Conservation (phyloP, 2,329 filamentous ascomycete species). For the Diaporthe humulicola region DNA sequence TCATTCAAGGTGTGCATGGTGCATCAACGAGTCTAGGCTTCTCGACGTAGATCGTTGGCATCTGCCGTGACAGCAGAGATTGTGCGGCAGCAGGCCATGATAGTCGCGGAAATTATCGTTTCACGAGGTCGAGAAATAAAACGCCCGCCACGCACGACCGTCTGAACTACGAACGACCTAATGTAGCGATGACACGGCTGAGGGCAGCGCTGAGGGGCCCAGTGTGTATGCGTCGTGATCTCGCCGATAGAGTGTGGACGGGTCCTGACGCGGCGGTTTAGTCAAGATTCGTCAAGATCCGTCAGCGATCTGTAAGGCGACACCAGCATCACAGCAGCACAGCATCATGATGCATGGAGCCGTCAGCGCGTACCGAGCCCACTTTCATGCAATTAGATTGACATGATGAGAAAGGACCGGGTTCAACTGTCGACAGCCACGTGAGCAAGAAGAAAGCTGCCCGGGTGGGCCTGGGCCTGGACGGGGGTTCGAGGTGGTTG, state of each 20-base stretch:
- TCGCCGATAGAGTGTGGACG: neutral
- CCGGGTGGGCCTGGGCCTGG: neutral
- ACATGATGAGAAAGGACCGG: slow-evolving; percentile 15
- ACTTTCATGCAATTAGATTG: slow-evolving; percentile 22
- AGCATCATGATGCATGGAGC: slow-evolving; percentile 16
- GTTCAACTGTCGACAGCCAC: slow-evolving; percentile 21
- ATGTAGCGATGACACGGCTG: slow-evolving; percentile 25
- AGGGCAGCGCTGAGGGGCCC: slow-evolving; percentile 24
- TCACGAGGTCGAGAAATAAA: slow-evolving; percentile 27
- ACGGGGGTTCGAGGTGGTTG: neutral
- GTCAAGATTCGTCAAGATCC: slow-evolving; percentile 18
- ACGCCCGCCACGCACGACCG: slow-evolving; percentile 15
- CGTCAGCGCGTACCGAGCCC: slow-evolving; percentile 23
- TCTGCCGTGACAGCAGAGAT: slow-evolving; percentile 13
- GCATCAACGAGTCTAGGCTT: slow-evolving; percentile 4
- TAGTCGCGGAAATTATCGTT: slow-evolving; percentile 25
- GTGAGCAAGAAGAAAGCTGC: slow-evolving; percentile 25
- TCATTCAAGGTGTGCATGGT: slow-evolving; percentile 11
- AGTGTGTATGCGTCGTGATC: slow-evolving; percentile 17
- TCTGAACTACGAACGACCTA: slow-evolving; percentile 14
- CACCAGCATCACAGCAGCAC: slow-evolving; percentile 12
- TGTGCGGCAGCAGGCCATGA: slow-evolving; percentile 16
- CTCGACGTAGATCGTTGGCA: slow-evolving; percentile 20
- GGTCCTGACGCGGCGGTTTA: neutral
- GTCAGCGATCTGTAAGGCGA: slow-evolving; percentile 12